Evolutionary conservation across 2,329 filamentous ascomycete species (phyloP).

Genomic region (Chaetothyriales sp.): DNA sequence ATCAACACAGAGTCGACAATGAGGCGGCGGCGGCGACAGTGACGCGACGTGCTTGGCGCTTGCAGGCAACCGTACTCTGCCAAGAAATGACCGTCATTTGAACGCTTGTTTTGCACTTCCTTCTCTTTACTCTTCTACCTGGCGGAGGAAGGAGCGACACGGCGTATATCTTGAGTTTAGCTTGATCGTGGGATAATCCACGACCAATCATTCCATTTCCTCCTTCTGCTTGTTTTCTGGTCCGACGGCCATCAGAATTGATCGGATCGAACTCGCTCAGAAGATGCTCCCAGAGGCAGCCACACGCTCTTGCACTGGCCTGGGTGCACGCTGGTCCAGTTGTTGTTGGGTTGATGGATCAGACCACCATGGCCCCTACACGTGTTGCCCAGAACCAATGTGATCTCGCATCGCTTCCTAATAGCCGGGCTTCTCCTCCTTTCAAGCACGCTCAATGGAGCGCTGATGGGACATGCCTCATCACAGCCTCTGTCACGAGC

Average conservation of each 20-base stretch:
- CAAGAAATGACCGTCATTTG: background rate
- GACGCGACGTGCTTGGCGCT: background rate
- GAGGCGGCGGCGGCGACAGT: too few species aligned
- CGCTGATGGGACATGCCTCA: constrained; percentile 43
- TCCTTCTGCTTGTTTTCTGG: too few species aligned
- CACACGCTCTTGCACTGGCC: background rate
- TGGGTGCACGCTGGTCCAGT: background rate
- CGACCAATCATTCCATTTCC: background rate
- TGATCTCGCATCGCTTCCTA: background rate
- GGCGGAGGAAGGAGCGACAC: too few species aligned
- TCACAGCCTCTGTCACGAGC: constrained; percentile 41
- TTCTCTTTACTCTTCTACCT: too few species aligned
- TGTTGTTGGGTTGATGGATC: background rate
- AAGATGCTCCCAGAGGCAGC: background rate
- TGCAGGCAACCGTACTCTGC: background rate
- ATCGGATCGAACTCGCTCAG: background rate
- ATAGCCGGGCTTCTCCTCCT: background rate
- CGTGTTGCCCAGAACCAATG: background rate
- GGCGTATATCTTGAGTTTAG: too few species aligned
- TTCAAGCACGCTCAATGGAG: constrained; percentile 24
- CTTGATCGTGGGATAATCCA: too few species aligned
- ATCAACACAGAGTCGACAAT: background rate
- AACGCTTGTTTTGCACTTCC: background rate
- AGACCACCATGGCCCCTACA: background rate
- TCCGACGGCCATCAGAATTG: too few species aligned